Evolutionary conservation across 1,284 basidiomycete species (phyloP), one percentile per base, ranked within the genome.

Genomic region (Anthracocystis panici-leucophaei): DNA sequence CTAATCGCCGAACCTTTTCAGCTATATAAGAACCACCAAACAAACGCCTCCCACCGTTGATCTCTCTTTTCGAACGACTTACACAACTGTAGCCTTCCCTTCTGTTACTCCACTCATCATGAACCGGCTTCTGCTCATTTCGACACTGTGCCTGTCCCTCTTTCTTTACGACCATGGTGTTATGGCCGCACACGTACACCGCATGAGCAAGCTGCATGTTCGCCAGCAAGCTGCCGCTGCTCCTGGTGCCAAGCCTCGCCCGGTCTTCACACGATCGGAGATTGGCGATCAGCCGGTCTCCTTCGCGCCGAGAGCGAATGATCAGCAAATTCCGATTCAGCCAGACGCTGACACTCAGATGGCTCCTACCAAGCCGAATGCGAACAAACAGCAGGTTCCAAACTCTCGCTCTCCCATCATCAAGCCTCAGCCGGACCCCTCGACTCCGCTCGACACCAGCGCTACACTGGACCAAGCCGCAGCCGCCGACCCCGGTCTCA

Each of bases 401-500:
- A 38, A 38, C 11, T 3, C 35, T 38, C 6, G 12, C 8, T 3
- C 12, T 3, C 35, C 14, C 12, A 6, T 16, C 35, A 12, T 6
- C 2, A 38, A 38, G 2, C 35, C 35, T 38, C 35, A 38, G 14
- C 14, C 35, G 12, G 5, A 16, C 35, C 35, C 12, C 14, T 33
- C 31, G 31, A 33, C 8, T 2, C 35, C 35, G 5, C 12, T 16
- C 35, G 35, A 16, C 14, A 38, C 35, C 35, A 38, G 14, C 14
- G 5, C 35, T 38, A 38, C 35, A 38, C 14, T 38, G 10, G 35
- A 38, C 35, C 14, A 14, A 16, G 35, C 35, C 35, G 35, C 33
- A 33, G 5, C 14, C 35, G 23, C 38, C 14, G 67, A 70, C 31
- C 62, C 67, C 0, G 42, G 40, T 4, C 45, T 70, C 18, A 41